Percentiles rank a stretch among this genome's conserved stretches.
phyloP scores from a whole-genome alignment of 495 filamentous ascomycete genomes.

The Penicillium goetzii region DNA sequence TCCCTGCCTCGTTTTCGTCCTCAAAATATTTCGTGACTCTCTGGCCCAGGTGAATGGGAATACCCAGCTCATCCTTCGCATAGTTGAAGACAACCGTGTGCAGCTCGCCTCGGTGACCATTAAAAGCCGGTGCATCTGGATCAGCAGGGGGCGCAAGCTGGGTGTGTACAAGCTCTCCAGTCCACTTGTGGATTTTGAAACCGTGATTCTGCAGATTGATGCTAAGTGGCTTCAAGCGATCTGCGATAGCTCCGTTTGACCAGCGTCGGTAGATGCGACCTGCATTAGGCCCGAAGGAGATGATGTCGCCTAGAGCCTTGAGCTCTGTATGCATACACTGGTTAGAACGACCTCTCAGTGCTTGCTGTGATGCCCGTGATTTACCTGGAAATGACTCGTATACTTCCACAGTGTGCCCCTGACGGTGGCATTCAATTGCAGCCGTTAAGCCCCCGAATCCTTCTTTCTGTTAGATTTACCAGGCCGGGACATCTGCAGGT shows the following conservation, averaged over 20 bases:
- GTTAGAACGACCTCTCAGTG: background rate
- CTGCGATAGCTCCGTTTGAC: conserved; percentile 47
- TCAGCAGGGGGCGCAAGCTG: conserved; percentile 49
- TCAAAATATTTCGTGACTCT: conserved; percentile 61
- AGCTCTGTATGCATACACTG: conserved; percentile 36
- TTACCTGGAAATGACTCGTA: conserved; percentile 58
- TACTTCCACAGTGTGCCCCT: conserved; percentile 64
- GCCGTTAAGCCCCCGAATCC: conserved; percentile 67
- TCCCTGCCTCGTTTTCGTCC: conserved; percentile 53
- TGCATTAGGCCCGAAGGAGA: conserved; percentile 65
- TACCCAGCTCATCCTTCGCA: conserved; percentile 55
- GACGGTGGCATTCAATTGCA: conserved; percentile 65
- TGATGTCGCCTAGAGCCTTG: conserved; percentile 64
- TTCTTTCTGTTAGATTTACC: background rate
- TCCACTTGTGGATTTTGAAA: conserved; percentile 59
- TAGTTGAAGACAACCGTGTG: conserved; percentile 61
- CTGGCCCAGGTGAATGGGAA: conserved; percentile 59
- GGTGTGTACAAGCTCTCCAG: conserved; percentile 62
- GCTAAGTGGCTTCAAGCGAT: conserved; percentile 52
- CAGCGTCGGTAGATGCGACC: conserved; percentile 59
- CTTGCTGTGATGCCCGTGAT: background rate
- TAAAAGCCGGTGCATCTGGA: conserved; percentile 59
- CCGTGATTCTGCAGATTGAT: conserved; percentile 56
- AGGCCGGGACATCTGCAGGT: background rate
- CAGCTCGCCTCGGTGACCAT: conserved; percentile 63